Evolutionary conservation across 2,329 filamentous ascomycete species (phyloP), one percentile per base, ranked within the genome.

Genomic region (Diaporthe citri): DNA sequence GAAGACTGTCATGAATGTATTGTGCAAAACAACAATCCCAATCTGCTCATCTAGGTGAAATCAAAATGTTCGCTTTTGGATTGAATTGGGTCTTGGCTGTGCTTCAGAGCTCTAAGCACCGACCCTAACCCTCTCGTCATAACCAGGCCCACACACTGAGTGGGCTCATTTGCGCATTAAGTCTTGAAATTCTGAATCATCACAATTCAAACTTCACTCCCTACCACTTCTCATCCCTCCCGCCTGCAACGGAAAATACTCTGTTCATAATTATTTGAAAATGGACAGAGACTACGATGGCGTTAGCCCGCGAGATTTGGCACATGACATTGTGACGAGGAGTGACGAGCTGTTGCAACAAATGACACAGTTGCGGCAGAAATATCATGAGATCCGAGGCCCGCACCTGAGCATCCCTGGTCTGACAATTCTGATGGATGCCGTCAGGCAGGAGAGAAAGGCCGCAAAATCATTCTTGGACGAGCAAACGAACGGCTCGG

Each of bases 301-400:
- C 6, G 22, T 59, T 7, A 57, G 62, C 41, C 43, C 52, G 9
- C 34, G 31, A 34, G 57, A 64, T 13, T 12, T 76, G 64, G 75
- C 75, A 12, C 51, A n/a, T 12, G 74, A 77, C 25, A 72, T 77
- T 28, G 31, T 72, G 25, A 12, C 52, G 43, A 59, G 60, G 20
- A 74, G 75, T 51, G 62, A 72, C 15, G 43, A n/a, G 28, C 71
- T 77, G 34, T 36, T 77, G 9, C 62, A 67, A 13, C 66, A 77
- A 36, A 76, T 76, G 69, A 55, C 60, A 22, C 55, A 72, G 46
- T 69, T 76, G 34, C 73, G 75, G 36, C 60, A 75, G 34, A 64
- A 28, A 57, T 64, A 72, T 15, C 60, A 56, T 31, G 39, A 55
- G 3, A n/a, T 56, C 36, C 60, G 57, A 15, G 75, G 73, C 60